Conservation (phyloP, 495 filamentous ascomycete genomes). For the Podospora appendiculata region DNA sequence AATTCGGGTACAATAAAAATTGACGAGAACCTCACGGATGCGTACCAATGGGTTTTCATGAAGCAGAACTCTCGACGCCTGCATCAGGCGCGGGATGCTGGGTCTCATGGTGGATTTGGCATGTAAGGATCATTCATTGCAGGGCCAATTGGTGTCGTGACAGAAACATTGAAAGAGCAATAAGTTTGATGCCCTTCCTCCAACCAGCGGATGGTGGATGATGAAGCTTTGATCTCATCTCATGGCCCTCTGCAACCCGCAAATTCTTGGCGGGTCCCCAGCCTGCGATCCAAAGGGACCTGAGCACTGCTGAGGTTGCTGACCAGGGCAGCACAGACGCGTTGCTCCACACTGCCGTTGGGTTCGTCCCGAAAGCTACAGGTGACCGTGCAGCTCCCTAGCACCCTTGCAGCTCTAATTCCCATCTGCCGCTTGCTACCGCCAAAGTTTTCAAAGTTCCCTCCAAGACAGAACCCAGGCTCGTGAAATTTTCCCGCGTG, state of each 20-base stretch:
- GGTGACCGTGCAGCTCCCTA: neutral
- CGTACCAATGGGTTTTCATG: constrained; percentile 90
- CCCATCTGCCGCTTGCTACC: constrained; percentile 35
- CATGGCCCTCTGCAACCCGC: too few species aligned
- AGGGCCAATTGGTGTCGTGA: neutral
- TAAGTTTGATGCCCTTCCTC: neutral
- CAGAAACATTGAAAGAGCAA: neutral
- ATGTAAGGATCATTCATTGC: neutral
- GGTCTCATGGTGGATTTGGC: constrained; percentile 36
- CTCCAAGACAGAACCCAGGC: neutral
- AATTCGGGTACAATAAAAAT: neutral
- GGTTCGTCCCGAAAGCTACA: neutral
- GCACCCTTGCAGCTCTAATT: neutral
- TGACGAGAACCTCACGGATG: neutral
- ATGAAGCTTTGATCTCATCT: too few species aligned
- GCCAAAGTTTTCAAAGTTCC: constrained; percentile 37
- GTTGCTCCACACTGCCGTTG: too few species aligned
- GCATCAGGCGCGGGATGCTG: constrained; percentile 47
- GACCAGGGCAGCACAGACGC: too few species aligned
- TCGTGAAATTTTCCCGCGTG: constrained; percentile 22
- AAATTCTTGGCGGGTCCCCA: too few species aligned
- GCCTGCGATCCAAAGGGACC: too few species aligned
- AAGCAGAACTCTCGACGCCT: constrained; percentile 50
- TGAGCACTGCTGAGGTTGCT: too few species aligned
- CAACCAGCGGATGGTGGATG: neutral